Percentiles rank a stretch among this genome's conserved stretches.
Conservation (phyloP, 2,329 filamentous ascomycete genomes). For the Colletotrichum coccodes region DNA sequence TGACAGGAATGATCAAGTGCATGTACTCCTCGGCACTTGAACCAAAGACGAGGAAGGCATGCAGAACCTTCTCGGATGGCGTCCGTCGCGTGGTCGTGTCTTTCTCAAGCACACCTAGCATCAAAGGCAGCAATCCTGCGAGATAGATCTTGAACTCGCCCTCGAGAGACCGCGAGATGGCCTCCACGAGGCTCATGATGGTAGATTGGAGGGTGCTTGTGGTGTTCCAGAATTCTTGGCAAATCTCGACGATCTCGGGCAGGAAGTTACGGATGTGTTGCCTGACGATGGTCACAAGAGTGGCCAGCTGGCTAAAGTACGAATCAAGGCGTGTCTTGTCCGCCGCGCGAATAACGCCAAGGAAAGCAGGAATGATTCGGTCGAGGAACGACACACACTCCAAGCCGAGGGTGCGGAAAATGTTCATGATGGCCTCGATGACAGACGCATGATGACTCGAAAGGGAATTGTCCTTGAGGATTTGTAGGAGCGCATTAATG, state of each 20-base stretch:
- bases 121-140: constrained; percentile 86
- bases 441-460: constrained; percentile 92
- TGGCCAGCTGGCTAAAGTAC: constrained; percentile 96
- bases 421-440: constrained; percentile 98
- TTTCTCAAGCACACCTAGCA: constrained; percentile 93
- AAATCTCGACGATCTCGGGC: constrained; percentile 84
- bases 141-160: constrained; percentile 98
- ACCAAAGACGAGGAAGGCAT: constrained; percentile 95
- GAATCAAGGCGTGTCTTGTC: constrained; percentile 84
- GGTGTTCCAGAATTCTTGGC: constrained; percentile 90
- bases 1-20: constrained; percentile 96
- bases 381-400: constrained; percentile 96
- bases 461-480: constrained; percentile 90
- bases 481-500: constrained; percentile 92
- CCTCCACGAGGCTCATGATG: constrained; percentile 91
- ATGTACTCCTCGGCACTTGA: constrained; percentile 98
- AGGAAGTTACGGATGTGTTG: constrained; percentile 96
- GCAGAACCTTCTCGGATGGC: constrained; percentile 89
- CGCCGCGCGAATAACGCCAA: constrained; percentile 87
- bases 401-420: constrained; percentile 94
- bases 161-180: constrained; percentile 91
- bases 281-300: constrained; percentile 92
- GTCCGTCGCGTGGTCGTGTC: constrained; percentile 80
- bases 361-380: constrained; percentile 93
- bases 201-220: constrained; percentile 87